Evolutionary conservation across 139 green algal species (phyloP), one percentile per base, ranked within the genome.

Genomic region (Gonium pectorale): DNA sequence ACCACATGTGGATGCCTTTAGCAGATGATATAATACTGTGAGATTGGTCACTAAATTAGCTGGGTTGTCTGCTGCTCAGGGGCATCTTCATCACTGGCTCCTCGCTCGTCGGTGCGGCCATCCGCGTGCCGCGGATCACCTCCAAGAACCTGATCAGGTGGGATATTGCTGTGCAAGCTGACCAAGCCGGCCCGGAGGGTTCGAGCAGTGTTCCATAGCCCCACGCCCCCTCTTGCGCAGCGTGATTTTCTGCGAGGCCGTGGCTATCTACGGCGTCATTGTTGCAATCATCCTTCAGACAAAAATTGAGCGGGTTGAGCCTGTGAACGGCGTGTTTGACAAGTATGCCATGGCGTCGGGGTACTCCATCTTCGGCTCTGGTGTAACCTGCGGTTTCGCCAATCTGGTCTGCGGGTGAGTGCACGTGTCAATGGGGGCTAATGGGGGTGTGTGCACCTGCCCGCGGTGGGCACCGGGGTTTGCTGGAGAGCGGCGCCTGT

Each of bases 261-360:
- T 98, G 44, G 98, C 98, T 67, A 99, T 99, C 88, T 99, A 99
- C 80, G 98, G 98, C 0, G 96, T 99, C 64, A 99, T 99, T 74
- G 97, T 99, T 26, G 96, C 96, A 38, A 99, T 99, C 88, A 99
- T 99, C 85, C 87, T 99, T 59, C 94, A 98, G 77, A 99, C 97
- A 67, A 99, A 99, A 86, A 90, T 99, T 33, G 95, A 98, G 66
- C 72, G 74, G 0, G 91, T 96, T 0, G 46, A 88, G 8, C 59
- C 67, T 0, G 62, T 67, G 6, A 27, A 92, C 6, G 88, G 83
- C 41, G 77, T 89, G 27, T 91, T 80, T 6, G 80, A 88, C 79
- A 87, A 89, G 67, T 82, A 89, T 15, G 92, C 93, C n/a, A 92
- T 93, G 90, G 92, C 89, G 27, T 91, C 96, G 11, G 97, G 96